Percentiles rank a stretch among this genome's conserved stretches.
These are phyloP conservation scores for Clavispora fructus DNA, from an alignment of 805 yeast genomes.

Conservation along the genomic window DNA sequence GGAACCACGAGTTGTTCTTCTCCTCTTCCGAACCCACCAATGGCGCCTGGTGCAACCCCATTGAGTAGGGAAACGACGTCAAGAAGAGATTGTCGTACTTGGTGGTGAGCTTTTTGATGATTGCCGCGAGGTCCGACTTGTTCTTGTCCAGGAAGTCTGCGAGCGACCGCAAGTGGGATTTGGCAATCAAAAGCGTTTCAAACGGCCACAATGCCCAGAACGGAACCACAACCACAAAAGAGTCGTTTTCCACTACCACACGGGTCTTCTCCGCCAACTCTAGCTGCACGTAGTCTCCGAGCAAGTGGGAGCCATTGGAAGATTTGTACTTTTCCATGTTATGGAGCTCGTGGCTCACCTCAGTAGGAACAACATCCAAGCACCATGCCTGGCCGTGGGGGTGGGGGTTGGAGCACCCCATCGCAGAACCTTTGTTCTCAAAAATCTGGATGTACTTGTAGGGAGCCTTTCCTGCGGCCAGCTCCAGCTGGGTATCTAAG, in stretches of 20 bases:
- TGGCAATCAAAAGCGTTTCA: constrained; percentile 61
- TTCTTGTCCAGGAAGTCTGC: constrained; percentile 44
- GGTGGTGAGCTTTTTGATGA: constrained; percentile 48
- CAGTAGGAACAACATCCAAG: constrained; percentile 58
- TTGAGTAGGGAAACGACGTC: constrained; percentile 71
- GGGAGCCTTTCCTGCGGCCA: constrained; percentile 36
- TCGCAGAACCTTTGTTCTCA: constrained; percentile 72
- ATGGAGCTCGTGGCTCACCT: constrained; percentile 53
- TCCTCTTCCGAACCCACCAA: constrained; percentile 40
- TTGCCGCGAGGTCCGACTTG: constrained; percentile 49
- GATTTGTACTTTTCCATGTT: constrained; percentile 45
- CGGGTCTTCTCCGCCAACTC: constrained; percentile 50
- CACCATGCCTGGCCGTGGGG: constrained; percentile 86
- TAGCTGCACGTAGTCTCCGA: constrained; percentile 57
- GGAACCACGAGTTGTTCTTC: constrained; percentile 47
- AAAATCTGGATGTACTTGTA: constrained; percentile 63
- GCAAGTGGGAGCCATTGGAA: constrained; percentile 41
- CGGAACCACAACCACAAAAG: constrained; percentile 66
- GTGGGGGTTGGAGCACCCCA: constrained; percentile 81
- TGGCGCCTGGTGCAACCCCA: constrained; percentile 80
- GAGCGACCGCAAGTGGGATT: constrained; percentile 47
- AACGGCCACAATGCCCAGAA: constrained; percentile 86
- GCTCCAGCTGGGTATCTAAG: constrained; percentile 34
- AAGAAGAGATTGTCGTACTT: constrained; percentile 67
- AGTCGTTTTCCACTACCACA: constrained; percentile 53